Conservation (phyloP, 2,329 filamentous ascomycete species). For the Sphaerulina populicola region DNA sequence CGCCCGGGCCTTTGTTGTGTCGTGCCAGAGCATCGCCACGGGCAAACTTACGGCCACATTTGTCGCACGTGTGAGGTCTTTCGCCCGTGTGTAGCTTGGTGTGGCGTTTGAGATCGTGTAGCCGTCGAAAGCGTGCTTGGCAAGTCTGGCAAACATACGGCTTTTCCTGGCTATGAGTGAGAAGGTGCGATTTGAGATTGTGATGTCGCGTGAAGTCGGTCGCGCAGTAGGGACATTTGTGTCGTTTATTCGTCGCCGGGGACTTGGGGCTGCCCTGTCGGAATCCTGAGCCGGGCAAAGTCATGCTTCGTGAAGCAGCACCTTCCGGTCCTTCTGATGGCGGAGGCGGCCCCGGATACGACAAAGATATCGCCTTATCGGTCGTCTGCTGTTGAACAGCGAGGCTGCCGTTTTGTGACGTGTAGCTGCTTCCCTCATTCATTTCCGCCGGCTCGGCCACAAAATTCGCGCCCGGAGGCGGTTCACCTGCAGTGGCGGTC, state of each 20-base stretch:
- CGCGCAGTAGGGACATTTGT: constrained; percentile 92
- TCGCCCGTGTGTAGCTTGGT: constrained; percentile 95
- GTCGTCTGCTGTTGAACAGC: constrained; percentile 24
- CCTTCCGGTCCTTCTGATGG: constrained; percentile 43
- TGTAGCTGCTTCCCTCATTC: constrained; percentile 33
- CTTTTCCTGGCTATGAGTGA: constrained; percentile 98
- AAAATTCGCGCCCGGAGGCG: constrained; percentile 29
- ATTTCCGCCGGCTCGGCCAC: constrained; percentile 32
- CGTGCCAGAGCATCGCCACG: constrained; percentile 88
- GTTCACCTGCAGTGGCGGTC: constrained; percentile 45
- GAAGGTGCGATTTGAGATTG: constrained; percentile 91
- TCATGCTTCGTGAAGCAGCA: constrained; percentile 50
- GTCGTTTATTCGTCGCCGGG: constrained; percentile 63
- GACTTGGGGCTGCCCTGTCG: constrained; percentile 53
- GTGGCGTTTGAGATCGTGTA: constrained; percentile 93
- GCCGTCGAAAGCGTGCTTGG: constrained; percentile 78
- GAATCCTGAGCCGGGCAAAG: constrained; percentile 45
- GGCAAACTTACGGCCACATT: constrained; percentile 90
- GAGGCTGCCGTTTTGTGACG: constrained; percentile 18
- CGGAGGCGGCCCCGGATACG: constrained; percentile 54
- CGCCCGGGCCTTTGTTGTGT: constrained; percentile 91
- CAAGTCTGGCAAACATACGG: constrained; percentile 93
- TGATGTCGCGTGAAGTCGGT: constrained; percentile 97
- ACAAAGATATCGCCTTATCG: constrained; percentile 53
- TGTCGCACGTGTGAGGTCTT: constrained; percentile 86